Base-by-base conservation (phyloP, 2,329 filamentous ascomycete genomes). In the Byssochlamys sp. region DNA sequence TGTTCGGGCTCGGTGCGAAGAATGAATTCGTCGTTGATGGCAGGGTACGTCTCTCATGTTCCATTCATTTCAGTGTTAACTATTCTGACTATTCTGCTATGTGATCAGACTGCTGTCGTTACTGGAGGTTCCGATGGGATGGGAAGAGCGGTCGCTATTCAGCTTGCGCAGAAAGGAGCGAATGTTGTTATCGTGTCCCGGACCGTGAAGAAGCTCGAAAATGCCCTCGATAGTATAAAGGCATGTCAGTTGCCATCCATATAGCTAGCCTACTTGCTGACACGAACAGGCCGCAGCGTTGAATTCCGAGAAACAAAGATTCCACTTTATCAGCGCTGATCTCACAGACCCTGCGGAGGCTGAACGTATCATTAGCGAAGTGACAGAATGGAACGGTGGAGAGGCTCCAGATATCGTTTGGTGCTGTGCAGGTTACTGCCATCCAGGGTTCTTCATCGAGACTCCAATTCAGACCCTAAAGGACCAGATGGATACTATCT, bases 71-170 rank as follows among this genome's bases (percentile, higher is more conserved):
- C 52, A 39, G n/a, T 55, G n/a, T 3, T 51, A 26, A 19, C n/a
- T 3, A 14, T 24, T 7, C 60, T 68, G 48, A 68, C 55, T 53
- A 5, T 54, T 56, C 39, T 57, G 7, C n/a, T 45, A 2, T 45
- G 1, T 6, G n/a, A 24, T 9, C 65, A 96, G 91, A 96, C 91
- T 1, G 81, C 95, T 55, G 79, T 97, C 57, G 79, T 99, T 55
- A 99, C 94, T 0, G 94, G 94, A 52, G 91, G 87, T 31, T 96
- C 94, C 0, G 89, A 96, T 69, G 94, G 94, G 58, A 90, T 96
- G 87, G 94, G 94, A 59, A 84, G 86, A 64, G 84, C 84, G 55
- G 83, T 86, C 24, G 91, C 87, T 4, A 80, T 84, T 55, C 81
- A 91, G 63, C 83, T 99, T 51, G 82, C 92, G 2, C 78, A 82